Base-by-base conservation (phyloP, 805 yeast genomes). In the Saturnispora silvae region DNA sequence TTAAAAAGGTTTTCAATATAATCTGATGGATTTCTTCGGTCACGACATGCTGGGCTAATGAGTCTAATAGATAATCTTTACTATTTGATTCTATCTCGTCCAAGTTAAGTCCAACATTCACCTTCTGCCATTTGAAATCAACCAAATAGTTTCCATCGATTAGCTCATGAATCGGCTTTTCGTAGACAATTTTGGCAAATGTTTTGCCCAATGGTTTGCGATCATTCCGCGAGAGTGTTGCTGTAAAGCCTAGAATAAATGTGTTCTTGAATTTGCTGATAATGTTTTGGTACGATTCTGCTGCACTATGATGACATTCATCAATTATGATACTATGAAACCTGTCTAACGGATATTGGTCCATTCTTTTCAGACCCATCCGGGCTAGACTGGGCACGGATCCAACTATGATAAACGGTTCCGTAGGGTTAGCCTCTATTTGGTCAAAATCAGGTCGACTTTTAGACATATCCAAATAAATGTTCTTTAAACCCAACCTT, bases 261-360 rank as follows among this genome's bases (percentile, higher is more conserved):
- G 78, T 64, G 1, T 59, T 56, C 40, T 73, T 60, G 1, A 61
- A 53, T 2, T 33, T 28, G 28, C 33, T 36, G 0, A 59, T 45
- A 1, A 86, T 65, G 22, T 66, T 64, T 14, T 58, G 31, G 61
- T 87, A 89, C 1, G 86, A 66, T 13, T 55, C 51, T 1, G 95
- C 85, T 1, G 82, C 81, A 0, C 94, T 78, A 56, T 87, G 96
- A 52, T 87, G 97, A 28, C 95, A 94, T 54, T 87, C 97, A 57
- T 87, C 97, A 2, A 87, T 64, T 16, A 87, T 75, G 14, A 89
- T 70, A 23, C 86, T 64, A 51, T 83, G 80, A 59, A 69, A 79
- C n/a, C 72, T 70, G 2, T 38, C 34, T 0, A 87, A 79, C 38
- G 71, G 56, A 48, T 77, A 81, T 33, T 61, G 56, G 1, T 58